A percentile compares a stretch with the other conserved stretches of the same genome.
Evolutionary conservation across 2,329 filamentous ascomycete species (phyloP).

Genomic region (Sporothrix euskadiensis): DNA sequence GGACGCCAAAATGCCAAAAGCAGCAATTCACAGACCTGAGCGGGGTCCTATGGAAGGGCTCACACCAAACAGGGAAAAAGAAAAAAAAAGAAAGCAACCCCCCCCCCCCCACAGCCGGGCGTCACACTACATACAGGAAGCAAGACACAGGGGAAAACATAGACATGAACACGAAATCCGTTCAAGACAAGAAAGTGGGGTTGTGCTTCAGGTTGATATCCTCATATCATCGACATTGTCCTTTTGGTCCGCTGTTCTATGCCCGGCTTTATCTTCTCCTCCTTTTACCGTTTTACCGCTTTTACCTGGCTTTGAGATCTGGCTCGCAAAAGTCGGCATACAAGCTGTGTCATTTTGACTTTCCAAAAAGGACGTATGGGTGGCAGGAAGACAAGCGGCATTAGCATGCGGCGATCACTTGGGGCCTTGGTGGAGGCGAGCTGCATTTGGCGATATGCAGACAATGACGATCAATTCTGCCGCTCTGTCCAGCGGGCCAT

Average conservation of each 20-base stretch:
- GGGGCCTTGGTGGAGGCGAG: not conserved
- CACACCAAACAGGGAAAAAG: not conserved
- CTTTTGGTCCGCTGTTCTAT: not conserved
- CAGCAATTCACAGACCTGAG: not conserved
- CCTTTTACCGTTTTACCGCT: not conserved
- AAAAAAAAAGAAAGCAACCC: not conserved
- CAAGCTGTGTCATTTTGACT: not conserved
- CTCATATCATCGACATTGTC: not conserved
- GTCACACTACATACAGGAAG: slow-evolving; percentile 7
- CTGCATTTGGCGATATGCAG: slow-evolving; percentile 4
- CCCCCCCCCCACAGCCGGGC: slow-evolving; percentile 8
- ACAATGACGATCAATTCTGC: slow-evolving; percentile 14
- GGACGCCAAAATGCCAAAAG: slow-evolving; percentile 1
- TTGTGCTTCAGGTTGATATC: slow-evolving; percentile 20
- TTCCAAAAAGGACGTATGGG: not conserved
- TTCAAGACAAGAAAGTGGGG: slow-evolving; percentile 13
- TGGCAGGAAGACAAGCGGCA: not conserved
- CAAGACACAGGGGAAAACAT: slow-evolving; percentile 1
- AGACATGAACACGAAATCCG: slow-evolving; percentile 5
- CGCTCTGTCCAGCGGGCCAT: not conserved
- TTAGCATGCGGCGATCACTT: slow-evolving; percentile 9
- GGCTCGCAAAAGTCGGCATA: not conserved
- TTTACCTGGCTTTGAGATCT: slow-evolving; percentile 3
- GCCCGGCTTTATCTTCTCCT: not conserved
- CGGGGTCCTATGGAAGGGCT: not conserved